Conservation (phyloP, 1,284 basidiomycete species). For the Marasmius fiardii region DNA sequence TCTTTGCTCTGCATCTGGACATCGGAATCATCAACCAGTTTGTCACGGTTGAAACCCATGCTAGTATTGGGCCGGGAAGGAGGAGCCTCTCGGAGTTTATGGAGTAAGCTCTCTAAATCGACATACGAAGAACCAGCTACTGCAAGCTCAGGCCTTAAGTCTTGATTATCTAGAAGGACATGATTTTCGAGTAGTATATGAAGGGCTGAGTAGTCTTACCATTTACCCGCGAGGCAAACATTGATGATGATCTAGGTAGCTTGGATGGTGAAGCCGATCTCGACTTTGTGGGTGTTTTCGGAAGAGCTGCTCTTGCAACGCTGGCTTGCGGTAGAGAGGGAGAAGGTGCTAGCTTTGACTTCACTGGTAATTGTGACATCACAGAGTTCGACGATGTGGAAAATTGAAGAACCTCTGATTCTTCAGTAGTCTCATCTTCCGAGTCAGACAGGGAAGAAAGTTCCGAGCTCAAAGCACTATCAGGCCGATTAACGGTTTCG, state of each 20-base stretch:
- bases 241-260: background rate
- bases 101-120: slow-evolving; percentile 55
- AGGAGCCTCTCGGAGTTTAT: slow-evolving; percentile 58
- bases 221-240: background rate
- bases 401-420: background rate
- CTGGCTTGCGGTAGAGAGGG: background rate
- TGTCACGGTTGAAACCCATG: slow-evolving; percentile 52
- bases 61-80: slow-evolving; percentile 62
- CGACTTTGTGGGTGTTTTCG: background rate
- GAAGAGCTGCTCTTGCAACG: background rate
- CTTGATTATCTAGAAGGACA: background rate
- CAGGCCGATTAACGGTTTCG: background rate
- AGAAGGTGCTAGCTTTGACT: background rate
- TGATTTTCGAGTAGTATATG: background rate
- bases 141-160: background rate
- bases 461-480: background rate
- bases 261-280: slow-evolving; percentile 1
- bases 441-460: background rate
- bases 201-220: background rate
- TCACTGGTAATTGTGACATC: background rate
- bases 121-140: slow-evolving; percentile 34
- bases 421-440: background rate
- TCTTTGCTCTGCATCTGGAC: slow-evolving; percentile 17
- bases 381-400: background rate
- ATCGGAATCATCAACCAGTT: slow-evolving; percentile 21